These are phyloP conservation scores for Dendryphion nanum DNA, from an alignment of 2,329 filamentous ascomycete genomes.

Conservation along the genomic window DNA sequence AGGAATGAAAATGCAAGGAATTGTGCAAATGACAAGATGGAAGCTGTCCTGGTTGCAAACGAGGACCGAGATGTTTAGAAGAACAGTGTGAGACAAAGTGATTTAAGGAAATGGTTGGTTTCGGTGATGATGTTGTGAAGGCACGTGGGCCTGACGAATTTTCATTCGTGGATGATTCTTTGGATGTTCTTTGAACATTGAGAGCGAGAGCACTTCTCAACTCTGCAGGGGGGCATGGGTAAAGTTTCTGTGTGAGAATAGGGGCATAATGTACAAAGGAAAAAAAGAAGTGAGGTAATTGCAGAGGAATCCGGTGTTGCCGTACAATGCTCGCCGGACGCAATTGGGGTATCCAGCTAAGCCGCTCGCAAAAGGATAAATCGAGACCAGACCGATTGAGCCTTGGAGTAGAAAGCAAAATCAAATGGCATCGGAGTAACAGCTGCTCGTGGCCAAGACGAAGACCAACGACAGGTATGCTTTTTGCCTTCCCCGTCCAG, in stretches of 20 bases:
- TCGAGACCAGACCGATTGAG: conserved; percentile 16
- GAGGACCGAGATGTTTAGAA: background rate
- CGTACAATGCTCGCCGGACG: conserved; percentile 19
- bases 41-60: background rate
- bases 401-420: conserved; percentile 33
- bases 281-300: conserved; percentile 29
- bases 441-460: background rate
- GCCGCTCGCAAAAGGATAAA: conserved; percentile 22
- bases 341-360: conserved; percentile 27
- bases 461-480: conserved; percentile 16
- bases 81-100: background rate
- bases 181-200: conserved; percentile 27
- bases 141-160: conserved; percentile 29
- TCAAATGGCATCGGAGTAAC: conserved; percentile 19
- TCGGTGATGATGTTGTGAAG: conserved; percentile 16
- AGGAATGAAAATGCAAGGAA: conserved; percentile 1
- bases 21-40: too few relatives aligned
- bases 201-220: conserved; percentile 25
- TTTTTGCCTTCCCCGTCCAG: conserved; percentile 20
- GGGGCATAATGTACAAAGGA: conserved; percentile 34
- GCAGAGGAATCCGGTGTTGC: conserved; percentile 26
- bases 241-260: conserved; percentile 32
- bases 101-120: background rate
- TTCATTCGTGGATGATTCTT: conserved; percentile 33
- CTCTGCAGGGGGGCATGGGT: conserved; percentile 26